Percentiles rank a stretch among this genome's conserved stretches.
Evolutionary conservation across 352 stramenopile species (phyloP).

Genomic region (Blastocystis sp.): DNA sequence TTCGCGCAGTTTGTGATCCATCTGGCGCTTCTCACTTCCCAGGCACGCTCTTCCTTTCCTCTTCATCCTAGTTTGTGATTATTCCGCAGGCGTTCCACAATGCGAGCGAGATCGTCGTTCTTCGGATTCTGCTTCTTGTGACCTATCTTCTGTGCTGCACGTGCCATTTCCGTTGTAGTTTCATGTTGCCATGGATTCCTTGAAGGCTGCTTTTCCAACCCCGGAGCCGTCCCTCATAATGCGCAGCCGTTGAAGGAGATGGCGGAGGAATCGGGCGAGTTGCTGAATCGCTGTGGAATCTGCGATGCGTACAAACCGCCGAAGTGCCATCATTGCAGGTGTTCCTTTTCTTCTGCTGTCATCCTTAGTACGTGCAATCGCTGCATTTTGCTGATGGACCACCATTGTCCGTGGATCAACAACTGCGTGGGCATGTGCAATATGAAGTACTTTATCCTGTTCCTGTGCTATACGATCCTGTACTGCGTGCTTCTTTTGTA

Average conservation of each 20-base stretch:
- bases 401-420: slow-evolving; percentile 76
- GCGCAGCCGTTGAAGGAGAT: slow-evolving; percentile 9
- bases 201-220: slow-evolving; percentile 45
- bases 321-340: slow-evolving; percentile 64
- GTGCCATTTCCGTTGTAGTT: slow-evolving; percentile 38
- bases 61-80: background rate
- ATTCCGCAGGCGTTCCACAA: background rate
- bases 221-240: slow-evolving; percentile 52
- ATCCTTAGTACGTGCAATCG: slow-evolving; percentile 72
- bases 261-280: background rate
- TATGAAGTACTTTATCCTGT: slow-evolving; percentile 69
- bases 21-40: too few relatives aligned
- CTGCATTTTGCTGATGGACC: slow-evolving; percentile 77
- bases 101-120: background rate
- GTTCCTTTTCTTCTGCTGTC: background rate
- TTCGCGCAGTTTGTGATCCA: background rate
- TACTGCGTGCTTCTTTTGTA: slow-evolving; percentile 18
- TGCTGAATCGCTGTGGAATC: slow-evolving; percentile 43
- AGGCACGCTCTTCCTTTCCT: background rate
- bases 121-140: background rate
- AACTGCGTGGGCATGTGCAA: slow-evolving; percentile 73
- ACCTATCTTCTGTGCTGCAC: background rate
- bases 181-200: background rate
- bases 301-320: slow-evolving; percentile 52
- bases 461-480: slow-evolving; percentile 54